A percentile compares a stretch with the other conserved stretches of the same genome.
Evolutionary conservation across 176 grass and related monocot genomes (phyloP).

Genomic region (Paspalum notatum): DNA sequence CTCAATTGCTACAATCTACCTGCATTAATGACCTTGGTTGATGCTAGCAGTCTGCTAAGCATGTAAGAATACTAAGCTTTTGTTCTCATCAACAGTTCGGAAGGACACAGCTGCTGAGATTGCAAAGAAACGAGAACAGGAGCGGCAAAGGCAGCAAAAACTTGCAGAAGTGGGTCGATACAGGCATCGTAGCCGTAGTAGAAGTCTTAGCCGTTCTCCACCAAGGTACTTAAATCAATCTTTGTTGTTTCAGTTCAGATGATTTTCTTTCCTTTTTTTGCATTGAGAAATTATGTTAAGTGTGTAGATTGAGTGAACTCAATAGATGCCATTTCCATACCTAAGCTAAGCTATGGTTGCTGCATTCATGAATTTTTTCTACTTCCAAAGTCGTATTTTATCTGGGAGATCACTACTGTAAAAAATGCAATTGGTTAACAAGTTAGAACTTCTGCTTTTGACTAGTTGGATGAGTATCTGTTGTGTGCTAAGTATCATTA

Average conservation of each 20-base stretch:
- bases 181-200: conserved; percentile 66
- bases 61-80: conserved; percentile 34
- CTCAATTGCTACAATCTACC: conserved; percentile 36
- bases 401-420: not conserved
- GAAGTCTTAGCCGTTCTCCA: conserved; percentile 75
- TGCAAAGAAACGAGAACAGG: conserved; percentile 89
- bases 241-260: not conserved
- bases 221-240: conserved; percentile 65
- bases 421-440: not conserved
- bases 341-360: not conserved
- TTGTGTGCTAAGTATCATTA: conserved; percentile 14
- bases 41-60: conserved; percentile 8
- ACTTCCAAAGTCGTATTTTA: not conserved
- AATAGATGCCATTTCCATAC: conserved; percentile 21
- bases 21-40: conserved; percentile 16
- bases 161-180: conserved; percentile 85
- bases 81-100: conserved; percentile 59
- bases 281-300: not conserved
- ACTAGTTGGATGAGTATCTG: not conserved
- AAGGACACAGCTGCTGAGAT: conserved; percentile 94
- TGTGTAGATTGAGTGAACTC: not conserved
- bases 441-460: conserved; percentile 12
- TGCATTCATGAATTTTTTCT: not conserved
- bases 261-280: not conserved
- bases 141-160: conserved; percentile 80